Base-by-base conservation (phyloP, 139 green algal species). In the Trebouxia sp. region DNA sequence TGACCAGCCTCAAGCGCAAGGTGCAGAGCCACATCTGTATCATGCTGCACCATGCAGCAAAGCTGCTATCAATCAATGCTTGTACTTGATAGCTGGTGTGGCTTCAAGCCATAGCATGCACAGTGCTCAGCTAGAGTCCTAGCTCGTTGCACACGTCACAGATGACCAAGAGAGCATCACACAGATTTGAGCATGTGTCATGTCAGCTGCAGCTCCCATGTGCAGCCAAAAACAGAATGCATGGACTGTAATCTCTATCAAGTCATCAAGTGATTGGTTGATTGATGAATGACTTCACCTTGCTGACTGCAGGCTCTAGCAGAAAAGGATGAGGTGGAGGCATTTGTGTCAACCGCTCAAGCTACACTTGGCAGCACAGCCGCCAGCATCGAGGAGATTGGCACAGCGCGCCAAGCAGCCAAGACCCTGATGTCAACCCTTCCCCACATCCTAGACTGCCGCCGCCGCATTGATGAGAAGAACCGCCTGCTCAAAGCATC, bases 401-500 rank as follows among this genome's bases (percentile, higher is more conserved):
- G 90, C 24, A 65, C 81, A 8, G 85, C 88, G 14, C 82, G 90
- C 0, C 83, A 88, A 55, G 84, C 91, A 48, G 89, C 92, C 5
- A 83, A 87, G 62, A 10, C 66, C 0, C 89, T 96, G 80, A 84
- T 93, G n/a, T 41, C 56, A 22, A 30, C 62, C 14, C 41, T 87
- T 17, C 48, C 65, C 0, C 14, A 17, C 37, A 84, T 79, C 45
- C n/a, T 83, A 69, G 41, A 76, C 41, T 81, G 75, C 80, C 84
- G 90, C 22, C 32, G 74, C 6, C 81, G 88, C 20, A 87, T 89
- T 50, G 87, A 94, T 28, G 90, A 94, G 32, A 92, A 96, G 75
- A 94, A 94, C 82, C 92, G 93, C 84, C 87, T 92, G 81, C 86
- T 96, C 74, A 83, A 93, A 78, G 82, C 86, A 0, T 76, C 90